phyloP scores from a whole-genome alignment of 345 rosid species.

The Boechera retrofracta region DNA sequence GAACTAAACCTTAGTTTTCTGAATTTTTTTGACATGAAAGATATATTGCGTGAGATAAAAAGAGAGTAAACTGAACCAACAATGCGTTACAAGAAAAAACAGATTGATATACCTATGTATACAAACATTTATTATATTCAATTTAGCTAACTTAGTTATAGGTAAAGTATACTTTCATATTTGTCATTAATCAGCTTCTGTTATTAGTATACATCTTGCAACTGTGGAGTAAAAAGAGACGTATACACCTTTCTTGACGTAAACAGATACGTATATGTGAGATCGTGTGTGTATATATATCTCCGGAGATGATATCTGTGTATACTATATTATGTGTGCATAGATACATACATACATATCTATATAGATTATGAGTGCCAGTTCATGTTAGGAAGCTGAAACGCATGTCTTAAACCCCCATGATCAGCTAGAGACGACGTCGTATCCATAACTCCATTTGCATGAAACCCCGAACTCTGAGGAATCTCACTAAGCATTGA shows the following conservation, averaged over 20 bases:
- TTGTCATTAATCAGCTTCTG: conserved; percentile 32
- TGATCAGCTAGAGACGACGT: conserved; percentile 53
- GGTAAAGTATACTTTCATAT: background rate
- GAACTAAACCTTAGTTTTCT: no score
- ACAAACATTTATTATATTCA: background rate
- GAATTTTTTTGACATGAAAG: no score
- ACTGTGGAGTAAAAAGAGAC: conserved; percentile 36
- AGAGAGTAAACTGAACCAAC: no score
- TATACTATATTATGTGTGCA: conserved; percentile 27
- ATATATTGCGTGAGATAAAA: no score
- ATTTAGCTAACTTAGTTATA: background rate
- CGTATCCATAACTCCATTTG: conserved; percentile 49
- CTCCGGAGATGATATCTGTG: conserved; percentile 16
- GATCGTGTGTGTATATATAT: conserved; percentile 23
- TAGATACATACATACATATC: conserved; percentile 14
- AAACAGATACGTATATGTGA: conserved; percentile 32
- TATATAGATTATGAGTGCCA: conserved; percentile 51
- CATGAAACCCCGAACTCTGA: conserved; percentile 54
- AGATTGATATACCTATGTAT: no score
- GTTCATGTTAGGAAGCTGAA: conserved; percentile 61
- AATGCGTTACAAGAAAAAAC: no score
- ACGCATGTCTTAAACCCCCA: conserved; percentile 61
- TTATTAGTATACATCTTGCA: conserved; percentile 41
- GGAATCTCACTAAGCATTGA: conserved; percentile 67
- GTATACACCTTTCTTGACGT: conserved; percentile 39